Base-by-base conservation (phyloP, 164 flowering plant genomes). In the Tetracentron sinense region DNA sequence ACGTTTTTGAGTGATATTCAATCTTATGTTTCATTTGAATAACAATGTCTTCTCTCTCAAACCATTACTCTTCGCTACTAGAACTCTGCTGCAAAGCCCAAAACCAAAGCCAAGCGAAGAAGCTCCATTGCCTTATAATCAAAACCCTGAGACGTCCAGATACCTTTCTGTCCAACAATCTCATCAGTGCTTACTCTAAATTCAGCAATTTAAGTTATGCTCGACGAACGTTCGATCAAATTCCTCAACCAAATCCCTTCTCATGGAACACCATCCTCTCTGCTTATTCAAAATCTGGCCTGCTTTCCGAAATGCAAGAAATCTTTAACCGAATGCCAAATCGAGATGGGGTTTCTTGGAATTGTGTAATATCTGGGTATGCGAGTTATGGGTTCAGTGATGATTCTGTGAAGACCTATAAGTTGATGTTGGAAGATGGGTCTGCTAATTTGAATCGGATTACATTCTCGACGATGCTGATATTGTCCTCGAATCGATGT, bases 221-320 rank as follows among this genome's bases (percentile, higher is more conserved):
- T 8, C 87, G 88, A 67, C 61, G 63, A 7, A 68, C 79, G 84
- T 86, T 92, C 66, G 97, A 87, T 57, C 64, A 77, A 73, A 86
- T 87, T 38, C 82, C 82, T 42, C 77, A 74, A 29, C 89, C 88
- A 64, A 87, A 87, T 54, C 63, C 57, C 19, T 83, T 76, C 72
- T 85, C 96, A 6, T 89, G 96, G 96, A 92, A 92, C 82, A 71
- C 79, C 54, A 60, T 89, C 29, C 81, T 92, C 46, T 77, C 85
- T 0, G 81, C 79, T 27, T 87, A 92, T 68, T 84, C 94, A 19
- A 87, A 82, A 61, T 53, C 80, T 0, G 88, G 89, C 1, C 5
- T 62, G 29, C 38, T 65, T 19, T 26, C 21, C 16, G 61, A 64
- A 25, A 74, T 74, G 74, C 54, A 38, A 61, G 28, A 65, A 46